Percentiles rank a stretch among this genome's conserved stretches.
These are phyloP conservation scores for Hemileia vastatrix DNA, from an alignment of 1,284 basidiomycete genomes.

Conservation along the genomic window DNA sequence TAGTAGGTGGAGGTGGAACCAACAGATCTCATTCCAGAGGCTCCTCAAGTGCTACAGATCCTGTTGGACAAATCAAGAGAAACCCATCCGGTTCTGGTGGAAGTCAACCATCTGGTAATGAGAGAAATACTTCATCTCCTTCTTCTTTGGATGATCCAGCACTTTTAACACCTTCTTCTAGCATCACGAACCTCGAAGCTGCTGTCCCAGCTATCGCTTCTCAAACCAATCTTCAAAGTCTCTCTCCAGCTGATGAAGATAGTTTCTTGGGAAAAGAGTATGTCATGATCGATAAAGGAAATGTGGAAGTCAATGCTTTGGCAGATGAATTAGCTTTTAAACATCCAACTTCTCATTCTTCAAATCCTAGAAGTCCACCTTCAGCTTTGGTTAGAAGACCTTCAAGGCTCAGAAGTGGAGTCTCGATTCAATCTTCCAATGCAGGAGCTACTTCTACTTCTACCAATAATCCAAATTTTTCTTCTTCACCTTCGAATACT, in stretches of 20 bases:
- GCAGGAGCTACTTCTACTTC: no score
- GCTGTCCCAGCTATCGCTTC: background rate
- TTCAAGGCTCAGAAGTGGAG: constrained; percentile 39
- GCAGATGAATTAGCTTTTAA: constrained; percentile 48
- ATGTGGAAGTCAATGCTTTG: constrained; percentile 52
- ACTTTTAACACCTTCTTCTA: background rate
- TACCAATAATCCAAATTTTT: no score
- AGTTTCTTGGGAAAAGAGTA: constrained; percentile 48
- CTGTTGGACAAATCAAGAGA: background rate
- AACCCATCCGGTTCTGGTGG: background rate
- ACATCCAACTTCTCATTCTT: background rate
- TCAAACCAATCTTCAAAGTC: background rate
- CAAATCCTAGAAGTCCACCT: background rate
- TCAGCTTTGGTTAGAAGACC: constrained; percentile 47
- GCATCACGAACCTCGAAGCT: constrained; percentile 1
- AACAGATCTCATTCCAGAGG: no score
- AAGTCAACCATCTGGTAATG: background rate
- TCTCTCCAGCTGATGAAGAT: constrained; percentile 26
- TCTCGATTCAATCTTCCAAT: constrained; percentile 42
- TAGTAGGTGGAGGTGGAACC: no score
- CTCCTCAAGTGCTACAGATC: no score
- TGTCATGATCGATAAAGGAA: constrained; percentile 52
- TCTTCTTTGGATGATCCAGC: background rate
- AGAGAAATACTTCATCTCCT: background rate
- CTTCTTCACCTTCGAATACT: no score